Conservation (phyloP, 768 basidiomycete species). For the Mycena albidolilacea region DNA sequence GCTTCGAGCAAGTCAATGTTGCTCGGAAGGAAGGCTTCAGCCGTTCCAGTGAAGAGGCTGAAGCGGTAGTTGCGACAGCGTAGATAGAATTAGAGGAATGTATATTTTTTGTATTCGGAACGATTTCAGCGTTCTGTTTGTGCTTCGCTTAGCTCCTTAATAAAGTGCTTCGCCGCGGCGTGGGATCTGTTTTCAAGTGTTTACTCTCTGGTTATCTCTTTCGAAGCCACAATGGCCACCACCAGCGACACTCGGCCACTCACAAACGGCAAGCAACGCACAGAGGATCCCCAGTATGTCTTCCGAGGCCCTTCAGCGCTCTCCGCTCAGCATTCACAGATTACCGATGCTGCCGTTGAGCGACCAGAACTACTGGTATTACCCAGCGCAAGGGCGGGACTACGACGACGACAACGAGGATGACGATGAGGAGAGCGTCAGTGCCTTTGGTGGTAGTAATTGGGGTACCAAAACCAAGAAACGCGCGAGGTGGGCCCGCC, state of each 20-base stretch:
- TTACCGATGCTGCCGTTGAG: conserved; percentile 66
- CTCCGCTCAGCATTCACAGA: conserved; percentile 46
- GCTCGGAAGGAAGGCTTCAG: conserved; percentile 66
- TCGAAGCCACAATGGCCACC: conserved; percentile 24
- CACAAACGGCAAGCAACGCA: conserved; percentile 33
- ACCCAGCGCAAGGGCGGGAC: conserved; percentile 82
- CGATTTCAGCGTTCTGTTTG: too few relatives aligned
- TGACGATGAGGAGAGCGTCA: conserved; percentile 42
- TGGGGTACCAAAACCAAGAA: conserved; percentile 87
- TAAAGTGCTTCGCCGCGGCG: background rate
- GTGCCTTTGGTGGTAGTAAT: conserved; percentile 73
- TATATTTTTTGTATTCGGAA: background rate
- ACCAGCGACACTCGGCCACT: conserved; percentile 19
- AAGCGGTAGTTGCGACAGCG: conserved; percentile 6
- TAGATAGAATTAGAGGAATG: conserved; percentile 25
- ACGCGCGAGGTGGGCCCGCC: conserved; percentile 86
- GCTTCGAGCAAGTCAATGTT: conserved; percentile 84
- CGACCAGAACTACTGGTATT: conserved; percentile 88
- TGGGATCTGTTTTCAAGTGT: background rate
- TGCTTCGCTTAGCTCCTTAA: too few relatives aligned
- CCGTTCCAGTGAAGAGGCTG: conserved; percentile 8
- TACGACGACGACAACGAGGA: conserved; percentile 75
- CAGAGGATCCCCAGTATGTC: conserved; percentile 32
- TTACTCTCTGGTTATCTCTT: background rate
- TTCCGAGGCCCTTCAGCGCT: background rate